phyloP scores from a whole-genome alignment of 2,329 filamentous ascomycete genomes.

The Fusarium sp. region DNA sequence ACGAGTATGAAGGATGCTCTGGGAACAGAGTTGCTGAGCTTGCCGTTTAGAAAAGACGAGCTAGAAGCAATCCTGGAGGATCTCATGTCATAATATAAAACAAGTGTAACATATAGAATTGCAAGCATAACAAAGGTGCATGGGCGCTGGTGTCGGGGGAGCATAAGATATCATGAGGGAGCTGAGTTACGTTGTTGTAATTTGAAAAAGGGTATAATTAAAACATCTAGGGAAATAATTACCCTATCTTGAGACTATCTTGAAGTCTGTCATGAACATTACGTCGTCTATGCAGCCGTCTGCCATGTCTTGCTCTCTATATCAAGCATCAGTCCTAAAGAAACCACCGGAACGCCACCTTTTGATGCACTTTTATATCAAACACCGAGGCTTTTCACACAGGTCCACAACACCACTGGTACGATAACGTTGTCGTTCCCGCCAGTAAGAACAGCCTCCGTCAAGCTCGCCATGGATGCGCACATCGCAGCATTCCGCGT shows the following conservation, averaged over 20 bases:
- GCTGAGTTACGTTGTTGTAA: not conserved
- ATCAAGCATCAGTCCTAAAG: not conserved
- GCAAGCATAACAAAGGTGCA: constrained; percentile 9
- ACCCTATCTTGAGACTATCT: not conserved
- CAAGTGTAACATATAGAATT: constrained; percentile 3
- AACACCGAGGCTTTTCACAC: constrained; percentile 80
- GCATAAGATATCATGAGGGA: not conserved
- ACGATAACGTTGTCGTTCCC: constrained; percentile 99
- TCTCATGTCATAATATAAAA: constrained; percentile 45
- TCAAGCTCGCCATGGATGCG: constrained; percentile 83
- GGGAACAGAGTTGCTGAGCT: constrained; percentile 84
- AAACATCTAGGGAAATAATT: not conserved
- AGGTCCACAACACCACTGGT: constrained; percentile 89
- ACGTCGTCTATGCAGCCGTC: constrained; percentile 31
- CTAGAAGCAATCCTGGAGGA: constrained; percentile 91
- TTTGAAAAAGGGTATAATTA: constrained; percentile 31
- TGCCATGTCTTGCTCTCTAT: constrained; percentile 16
- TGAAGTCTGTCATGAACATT: constrained; percentile 35
- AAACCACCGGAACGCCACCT: constrained; percentile 25
- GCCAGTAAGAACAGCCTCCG: constrained; percentile 93
- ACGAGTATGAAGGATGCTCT: constrained; percentile 85
- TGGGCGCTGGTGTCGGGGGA: constrained; percentile 13
- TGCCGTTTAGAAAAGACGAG: constrained; percentile 89
- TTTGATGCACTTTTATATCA: constrained; percentile 45
- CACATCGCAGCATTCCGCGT: constrained; percentile 77